These are phyloP conservation scores for Hamigera avellanea DNA, from an alignment of 495 filamentous ascomycete genomes.

Conservation along the genomic window DNA sequence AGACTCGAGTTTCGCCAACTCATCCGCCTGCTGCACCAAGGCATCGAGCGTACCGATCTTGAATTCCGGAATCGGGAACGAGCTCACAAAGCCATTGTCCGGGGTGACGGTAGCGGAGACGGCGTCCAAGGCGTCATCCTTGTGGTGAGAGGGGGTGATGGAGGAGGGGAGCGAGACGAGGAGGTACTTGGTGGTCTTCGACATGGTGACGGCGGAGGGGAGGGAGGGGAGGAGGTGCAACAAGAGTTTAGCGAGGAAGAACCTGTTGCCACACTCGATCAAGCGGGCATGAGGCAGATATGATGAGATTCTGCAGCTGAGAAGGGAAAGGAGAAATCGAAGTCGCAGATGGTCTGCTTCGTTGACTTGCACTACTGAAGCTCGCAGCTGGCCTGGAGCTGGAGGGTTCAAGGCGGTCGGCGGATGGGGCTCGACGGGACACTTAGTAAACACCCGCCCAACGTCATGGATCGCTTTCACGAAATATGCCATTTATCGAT, in stretches of 20 bases:
- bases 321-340: conserved; percentile 1
- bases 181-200: conserved; percentile 51
- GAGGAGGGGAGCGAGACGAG: conserved; percentile 66
- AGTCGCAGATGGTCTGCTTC: too few species aligned
- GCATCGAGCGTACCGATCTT: conserved; percentile 96
- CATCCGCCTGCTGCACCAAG: conserved; percentile 93
- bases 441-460: too few species aligned
- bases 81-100: conserved; percentile 64
- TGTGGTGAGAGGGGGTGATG: conserved; percentile 58
- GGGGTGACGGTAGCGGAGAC: conserved; percentile 58
- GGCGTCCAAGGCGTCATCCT: conserved; percentile 68
- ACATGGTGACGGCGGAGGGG: conserved; percentile 35
- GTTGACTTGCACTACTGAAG: too few species aligned
- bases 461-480: too few species aligned
- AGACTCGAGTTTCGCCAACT: conserved; percentile 74
- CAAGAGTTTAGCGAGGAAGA: conserved; percentile 5
- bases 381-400: too few species aligned
- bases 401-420: conserved; percentile 1
- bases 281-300: conserved; percentile 11
- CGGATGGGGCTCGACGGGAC: too few species aligned
- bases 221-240: conserved; percentile 3
- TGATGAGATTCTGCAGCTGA: too few species aligned
- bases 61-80: conserved; percentile 81
- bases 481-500: too few species aligned
- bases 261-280: conserved; percentile 5